phyloP scores from a whole-genome alignment of 106 monocot species.

The Phalaenopsis aphrodite region DNA sequence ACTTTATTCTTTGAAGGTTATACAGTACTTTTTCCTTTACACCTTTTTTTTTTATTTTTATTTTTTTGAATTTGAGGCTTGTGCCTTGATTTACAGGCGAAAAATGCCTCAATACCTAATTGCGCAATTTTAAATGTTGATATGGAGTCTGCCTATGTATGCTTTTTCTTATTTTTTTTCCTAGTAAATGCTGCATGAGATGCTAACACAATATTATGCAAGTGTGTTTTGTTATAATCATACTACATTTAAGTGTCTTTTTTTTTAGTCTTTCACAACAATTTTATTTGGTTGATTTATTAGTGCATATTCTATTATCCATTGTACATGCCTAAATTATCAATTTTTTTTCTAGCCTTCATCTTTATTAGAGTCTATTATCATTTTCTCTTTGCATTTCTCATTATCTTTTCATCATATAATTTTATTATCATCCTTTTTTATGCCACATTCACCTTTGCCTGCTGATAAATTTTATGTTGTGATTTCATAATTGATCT shows the following conservation, averaged over 20 bases:
- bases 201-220: not conserved
- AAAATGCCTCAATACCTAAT: too few species aligned
- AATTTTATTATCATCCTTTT: not conserved
- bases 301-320: not conserved
- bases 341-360: not conserved
- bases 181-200: not conserved
- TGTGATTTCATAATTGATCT: not conserved
- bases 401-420: not conserved
- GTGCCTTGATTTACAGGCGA: too few species aligned
- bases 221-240: not conserved
- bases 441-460: not conserved
- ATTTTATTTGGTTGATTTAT: not conserved
- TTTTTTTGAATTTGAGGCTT: too few species aligned
- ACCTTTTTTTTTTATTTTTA: too few species aligned
- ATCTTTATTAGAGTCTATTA: not conserved
- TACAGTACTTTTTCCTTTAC: too few species aligned
- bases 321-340: not conserved
- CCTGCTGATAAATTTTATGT: not conserved
- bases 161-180: not conserved
- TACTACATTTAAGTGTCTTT: not conserved
- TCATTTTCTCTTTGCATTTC: not conserved
- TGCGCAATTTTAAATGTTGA: too few species aligned
- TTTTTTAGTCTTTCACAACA: not conserved
- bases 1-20: too few species aligned
- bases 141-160: not conserved